A percentile compares a stretch with the other conserved stretches of the same genome.
phyloP scores from a whole-genome alignment of 345 rosid genomes.

The Eucalyptus virginea region DNA sequence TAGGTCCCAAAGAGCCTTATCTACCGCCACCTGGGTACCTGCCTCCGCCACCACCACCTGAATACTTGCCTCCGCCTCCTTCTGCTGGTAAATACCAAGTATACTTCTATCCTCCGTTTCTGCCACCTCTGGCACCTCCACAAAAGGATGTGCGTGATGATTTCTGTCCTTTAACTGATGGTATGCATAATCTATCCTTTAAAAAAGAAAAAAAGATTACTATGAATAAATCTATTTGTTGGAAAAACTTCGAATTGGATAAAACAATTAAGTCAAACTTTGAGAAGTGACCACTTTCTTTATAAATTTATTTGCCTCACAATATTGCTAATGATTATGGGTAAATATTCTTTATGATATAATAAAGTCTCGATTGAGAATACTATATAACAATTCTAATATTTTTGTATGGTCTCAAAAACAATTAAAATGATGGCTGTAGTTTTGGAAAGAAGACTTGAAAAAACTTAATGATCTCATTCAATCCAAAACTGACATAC shows the following conservation, averaged over 20 bases:
- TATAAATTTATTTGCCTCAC: no score
- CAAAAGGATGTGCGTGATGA: neutral
- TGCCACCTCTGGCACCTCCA: neutral
- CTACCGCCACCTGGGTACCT: neutral
- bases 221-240: neutral
- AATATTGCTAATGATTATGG: rapidly evolving
- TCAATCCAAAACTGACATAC: no score
- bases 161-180: neutral
- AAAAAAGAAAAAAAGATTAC: neutral
- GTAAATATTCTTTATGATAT: no score
- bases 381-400: no score
- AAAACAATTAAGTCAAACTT: no score
- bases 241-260: no score
- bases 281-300: no score
- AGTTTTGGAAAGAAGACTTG: no score
- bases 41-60: neutral
- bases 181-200: neutral
- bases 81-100: neutral
- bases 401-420: no score
- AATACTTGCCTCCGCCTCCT: neutral
- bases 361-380: no score
- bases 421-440: no score
- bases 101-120: neutral
- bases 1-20: neutral
- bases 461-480: no score